Evolutionary conservation across 345 rosid species (phyloP).

Genomic region (Triadica sebifera): DNA sequence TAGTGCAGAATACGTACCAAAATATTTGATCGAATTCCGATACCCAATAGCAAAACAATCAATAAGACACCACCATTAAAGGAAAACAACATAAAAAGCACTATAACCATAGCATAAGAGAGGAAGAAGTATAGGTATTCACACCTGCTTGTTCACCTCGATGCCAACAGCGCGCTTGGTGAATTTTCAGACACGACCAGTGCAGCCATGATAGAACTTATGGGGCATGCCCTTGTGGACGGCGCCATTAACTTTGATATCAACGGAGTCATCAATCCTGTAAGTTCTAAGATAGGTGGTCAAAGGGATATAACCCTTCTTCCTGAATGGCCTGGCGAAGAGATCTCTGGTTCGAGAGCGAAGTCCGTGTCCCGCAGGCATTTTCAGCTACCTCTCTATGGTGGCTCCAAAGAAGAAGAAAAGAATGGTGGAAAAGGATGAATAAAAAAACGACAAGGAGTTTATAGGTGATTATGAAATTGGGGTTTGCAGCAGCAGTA

Average conservation of each 20-base stretch:
- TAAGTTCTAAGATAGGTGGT: constrained; percentile 61
- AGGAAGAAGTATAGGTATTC: neutral
- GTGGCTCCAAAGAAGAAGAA: neutral
- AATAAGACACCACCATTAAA: too few species aligned
- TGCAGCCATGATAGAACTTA: constrained; percentile 80
- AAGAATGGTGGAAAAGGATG: too few species aligned
- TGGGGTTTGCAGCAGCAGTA: neutral
- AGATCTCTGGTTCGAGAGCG: constrained; percentile 62
- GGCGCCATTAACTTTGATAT: constrained; percentile 74
- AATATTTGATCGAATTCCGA: too few species aligned
- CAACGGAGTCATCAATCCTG: constrained; percentile 66
- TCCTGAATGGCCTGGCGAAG: constrained; percentile 67
- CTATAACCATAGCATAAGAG: neutral
- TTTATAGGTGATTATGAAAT: neutral
- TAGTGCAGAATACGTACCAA: too few species aligned
- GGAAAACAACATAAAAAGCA: neutral
- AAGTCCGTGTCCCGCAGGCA: constrained; percentile 79
- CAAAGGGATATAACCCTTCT: constrained; percentile 74
- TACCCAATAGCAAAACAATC: neutral
- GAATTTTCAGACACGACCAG: constrained; percentile 76
- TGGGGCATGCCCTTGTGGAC: constrained; percentile 85
- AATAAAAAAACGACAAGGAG: neutral
- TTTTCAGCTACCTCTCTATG: constrained; percentile 6
- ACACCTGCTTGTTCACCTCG: constrained; percentile 73
- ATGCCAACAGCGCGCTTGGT: constrained; percentile 80